Evolutionary conservation across 208 protist genomes (phyloP).

Genomic region (Crithidia acanthocephali): DNA sequence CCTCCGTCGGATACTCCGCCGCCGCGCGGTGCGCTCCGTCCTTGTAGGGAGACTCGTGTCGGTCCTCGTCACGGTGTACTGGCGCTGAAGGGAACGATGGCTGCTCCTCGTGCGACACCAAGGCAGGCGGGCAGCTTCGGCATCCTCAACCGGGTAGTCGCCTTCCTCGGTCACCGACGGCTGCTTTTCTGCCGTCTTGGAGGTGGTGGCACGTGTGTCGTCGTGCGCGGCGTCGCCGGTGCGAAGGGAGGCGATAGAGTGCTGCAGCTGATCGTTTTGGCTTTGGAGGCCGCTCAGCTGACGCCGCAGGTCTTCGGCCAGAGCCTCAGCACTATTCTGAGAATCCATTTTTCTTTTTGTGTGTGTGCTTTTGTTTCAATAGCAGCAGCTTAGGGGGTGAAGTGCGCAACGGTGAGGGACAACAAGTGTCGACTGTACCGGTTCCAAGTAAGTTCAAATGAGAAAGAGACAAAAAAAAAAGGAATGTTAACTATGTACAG

Average conservation of each 20-base stretch:
- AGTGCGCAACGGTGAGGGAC: too few relatives aligned
- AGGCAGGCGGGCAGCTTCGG: background rate
- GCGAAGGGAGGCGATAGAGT: conserved; percentile 13
- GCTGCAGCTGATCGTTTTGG: conserved; percentile 9
- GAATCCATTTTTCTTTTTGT: conserved; percentile 12
- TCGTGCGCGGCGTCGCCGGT: background rate
- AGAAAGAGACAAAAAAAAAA: background rate
- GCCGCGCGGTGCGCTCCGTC: background rate
- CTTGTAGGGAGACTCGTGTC: background rate
- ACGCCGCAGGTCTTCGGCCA: conserved; percentile 15
- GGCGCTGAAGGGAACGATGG: background rate
- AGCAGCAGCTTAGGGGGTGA: too few relatives aligned
- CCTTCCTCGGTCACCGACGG: background rate
- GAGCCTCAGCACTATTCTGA: background rate
- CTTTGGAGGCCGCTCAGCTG: conserved; percentile 21
- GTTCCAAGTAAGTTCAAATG: background rate
- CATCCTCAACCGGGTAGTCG: background rate
- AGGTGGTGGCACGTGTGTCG: background rate
- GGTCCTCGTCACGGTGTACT: background rate
- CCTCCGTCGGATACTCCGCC: too few relatives aligned
- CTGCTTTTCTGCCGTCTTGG: background rate
- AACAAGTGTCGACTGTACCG: background rate
- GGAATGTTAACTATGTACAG: background rate
- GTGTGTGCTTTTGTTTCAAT: background rate
- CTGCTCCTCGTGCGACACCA: background rate